Percentiles rank a stretch among this genome's conserved stretches.
Conservation (phyloP, 2,329 filamentous ascomycete species). For the Penicillium crustosum region DNA sequence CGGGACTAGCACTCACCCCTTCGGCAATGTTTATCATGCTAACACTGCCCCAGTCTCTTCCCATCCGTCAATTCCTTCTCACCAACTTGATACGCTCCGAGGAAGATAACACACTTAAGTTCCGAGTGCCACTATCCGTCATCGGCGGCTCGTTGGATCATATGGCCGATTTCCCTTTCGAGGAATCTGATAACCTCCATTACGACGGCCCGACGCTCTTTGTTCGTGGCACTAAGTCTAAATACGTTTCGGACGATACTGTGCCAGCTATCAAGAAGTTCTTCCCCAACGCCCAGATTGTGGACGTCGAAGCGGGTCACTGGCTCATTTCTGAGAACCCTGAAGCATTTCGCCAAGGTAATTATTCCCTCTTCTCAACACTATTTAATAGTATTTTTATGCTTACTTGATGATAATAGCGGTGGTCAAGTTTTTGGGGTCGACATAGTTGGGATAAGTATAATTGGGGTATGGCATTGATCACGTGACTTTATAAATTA, state of each 20-base stretch:
- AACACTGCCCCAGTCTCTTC: constrained; percentile 53
- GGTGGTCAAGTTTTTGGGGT: constrained; percentile 36
- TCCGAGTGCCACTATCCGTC: constrained; percentile 74
- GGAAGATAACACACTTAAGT: constrained; percentile 61
- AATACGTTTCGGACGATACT: constrained; percentile 42
- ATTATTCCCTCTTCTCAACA: constrained; percentile 11
- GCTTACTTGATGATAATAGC: constrained; percentile 25
- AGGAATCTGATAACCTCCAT: constrained; percentile 63
- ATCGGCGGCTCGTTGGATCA: constrained; percentile 67
- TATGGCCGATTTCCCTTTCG: constrained; percentile 88
- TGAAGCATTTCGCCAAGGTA: constrained; percentile 43
- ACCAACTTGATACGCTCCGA: constrained; percentile 70
- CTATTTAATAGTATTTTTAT: not conserved
- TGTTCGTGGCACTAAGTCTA: constrained; percentile 52
- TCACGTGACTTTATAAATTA: not conserved
- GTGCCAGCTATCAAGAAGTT: constrained; percentile 44
- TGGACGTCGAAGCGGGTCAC: constrained; percentile 45
- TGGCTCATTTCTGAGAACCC: constrained; percentile 49
- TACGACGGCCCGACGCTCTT: constrained; percentile 81
- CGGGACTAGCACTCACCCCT: not conserved
- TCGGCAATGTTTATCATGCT: not conserved
- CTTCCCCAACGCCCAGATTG: constrained; percentile 43
- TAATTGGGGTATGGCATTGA: not conserved
- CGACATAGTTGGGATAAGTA: constrained; percentile 11
- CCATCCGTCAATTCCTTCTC: constrained; percentile 86